Evolutionary conservation across 768 basidiomycete genomes (phyloP).

Genomic region (Dacryopinax spathularia): DNA sequence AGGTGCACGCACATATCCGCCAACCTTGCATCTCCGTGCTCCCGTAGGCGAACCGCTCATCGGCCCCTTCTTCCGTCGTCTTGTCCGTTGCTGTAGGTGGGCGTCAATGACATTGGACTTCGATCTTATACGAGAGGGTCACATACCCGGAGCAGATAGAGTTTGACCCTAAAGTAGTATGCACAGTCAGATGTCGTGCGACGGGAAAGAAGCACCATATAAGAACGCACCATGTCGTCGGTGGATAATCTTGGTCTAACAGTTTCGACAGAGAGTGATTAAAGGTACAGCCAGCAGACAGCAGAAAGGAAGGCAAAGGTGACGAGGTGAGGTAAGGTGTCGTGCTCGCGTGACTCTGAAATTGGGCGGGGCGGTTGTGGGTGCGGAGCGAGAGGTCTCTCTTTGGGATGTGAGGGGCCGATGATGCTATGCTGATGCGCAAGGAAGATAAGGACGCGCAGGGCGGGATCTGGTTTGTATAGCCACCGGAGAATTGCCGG

Average conservation of each 20-base stretch:
- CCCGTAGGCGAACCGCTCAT: slow-evolving; percentile 56
- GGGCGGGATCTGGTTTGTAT: too few species aligned
- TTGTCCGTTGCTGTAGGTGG: slow-evolving; percentile 60
- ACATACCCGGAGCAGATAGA: slow-evolving; percentile 52
- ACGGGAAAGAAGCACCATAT: neutral
- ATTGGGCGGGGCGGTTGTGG: neutral
- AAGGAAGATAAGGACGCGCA: too few species aligned
- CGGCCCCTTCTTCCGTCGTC: slow-evolving; percentile 54
- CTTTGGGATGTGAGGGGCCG: too few species aligned
- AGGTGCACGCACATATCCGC: slow-evolving; percentile 70
- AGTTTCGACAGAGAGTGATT: too few species aligned
- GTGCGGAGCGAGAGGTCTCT: too few species aligned
- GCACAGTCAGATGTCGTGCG: neutral
- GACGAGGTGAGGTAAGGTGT: neutral
- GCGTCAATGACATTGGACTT: slow-evolving; percentile 11
- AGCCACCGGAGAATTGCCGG: too few species aligned
- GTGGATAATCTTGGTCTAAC: too few species aligned
- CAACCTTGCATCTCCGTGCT: slow-evolving; percentile 98
- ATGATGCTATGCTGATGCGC: too few species aligned
- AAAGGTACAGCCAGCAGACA: too few species aligned
- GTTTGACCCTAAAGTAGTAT: slow-evolving; percentile 63
- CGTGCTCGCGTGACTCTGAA: slow-evolving; percentile 1
- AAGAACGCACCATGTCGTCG: neutral
- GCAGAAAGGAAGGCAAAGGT: neutral
- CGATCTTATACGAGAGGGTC: neutral